Percentiles rank a stretch among this genome's conserved stretches.
These are phyloP conservation scores for Talaromyces sp. DNA, from an alignment of 2,329 filamentous ascomycete genomes.

Conservation along the genomic window DNA sequence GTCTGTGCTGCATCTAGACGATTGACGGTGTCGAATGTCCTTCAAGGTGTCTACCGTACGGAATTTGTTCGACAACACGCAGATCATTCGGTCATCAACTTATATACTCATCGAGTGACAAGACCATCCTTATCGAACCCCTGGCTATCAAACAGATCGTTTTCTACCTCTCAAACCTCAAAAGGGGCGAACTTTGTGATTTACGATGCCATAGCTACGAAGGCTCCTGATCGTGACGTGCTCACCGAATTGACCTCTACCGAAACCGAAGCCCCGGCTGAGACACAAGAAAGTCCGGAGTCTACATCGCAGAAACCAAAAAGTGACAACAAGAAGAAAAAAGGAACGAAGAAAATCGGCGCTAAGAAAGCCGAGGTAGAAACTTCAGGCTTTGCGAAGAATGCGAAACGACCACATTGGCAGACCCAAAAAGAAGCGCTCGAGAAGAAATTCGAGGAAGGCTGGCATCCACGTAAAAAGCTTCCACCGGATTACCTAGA, in stretches of 20 bases:
- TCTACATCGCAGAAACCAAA: not conserved
- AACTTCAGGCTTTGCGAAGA: conserved; percentile 16
- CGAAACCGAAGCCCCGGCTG: not conserved
- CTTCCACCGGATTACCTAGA: conserved; percentile 88
- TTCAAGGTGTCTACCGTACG: conserved; percentile 6
- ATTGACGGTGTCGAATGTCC: conserved; percentile 8
- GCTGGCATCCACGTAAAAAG: conserved; percentile 79
- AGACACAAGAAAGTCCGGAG: not conserved
- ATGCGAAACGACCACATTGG: conserved; percentile 58
- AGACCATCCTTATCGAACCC: not conserved
- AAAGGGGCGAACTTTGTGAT: not conserved
- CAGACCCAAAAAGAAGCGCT: conserved; percentile 70
- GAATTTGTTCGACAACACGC: not conserved
- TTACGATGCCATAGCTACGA: not conserved
- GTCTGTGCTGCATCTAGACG: conserved; percentile 10
- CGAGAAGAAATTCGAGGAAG: conserved; percentile 70
- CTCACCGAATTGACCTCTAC: conserved; percentile 3
- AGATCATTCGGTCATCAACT: not conserved
- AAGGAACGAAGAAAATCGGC: conserved; percentile 2
- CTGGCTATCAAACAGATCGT: not conserved
- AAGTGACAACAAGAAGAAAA: not conserved
- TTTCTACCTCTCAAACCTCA: not conserved
- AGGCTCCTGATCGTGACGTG: not conserved
- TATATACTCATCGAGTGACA: not conserved
- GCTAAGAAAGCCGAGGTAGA: conserved; percentile 11